Evolutionary conservation across 345 rosid species (phyloP), one percentile per base, ranked within the genome.

Genomic region (Gossypium herbaceum): DNA sequence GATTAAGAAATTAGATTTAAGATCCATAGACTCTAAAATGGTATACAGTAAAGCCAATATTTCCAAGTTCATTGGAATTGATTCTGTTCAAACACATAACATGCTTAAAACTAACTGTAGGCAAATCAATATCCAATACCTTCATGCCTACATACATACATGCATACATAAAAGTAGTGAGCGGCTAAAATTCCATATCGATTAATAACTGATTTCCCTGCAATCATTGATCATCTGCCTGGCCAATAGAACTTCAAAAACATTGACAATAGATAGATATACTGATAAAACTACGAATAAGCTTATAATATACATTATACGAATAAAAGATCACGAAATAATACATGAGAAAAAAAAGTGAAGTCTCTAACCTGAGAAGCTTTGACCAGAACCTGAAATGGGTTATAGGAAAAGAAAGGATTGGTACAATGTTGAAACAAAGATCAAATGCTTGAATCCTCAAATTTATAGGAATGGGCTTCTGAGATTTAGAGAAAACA

Each of bases 11-110:
- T 73, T 22, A 17, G 29, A 24, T 41, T 13, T 0, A 48, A 48
- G 34, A 51, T 68, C 64, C 51, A 52, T 19, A 12, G 29, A 19
- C 41, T 54, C 64, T 71, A 67, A 71, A 73, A 61, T n/a, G 47
- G 27, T 19, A 22, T 17, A 39, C 9, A 59, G 16, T 39, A 45
- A 66, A 41, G 24, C 19, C 43, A 68, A 61, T 41, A 52, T 16
- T 44, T 60, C 63, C 17, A 11, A 22, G 44, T 51, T 60, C 41
- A 13, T 6, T 19, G 11, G 19, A 60, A 74, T 27, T 15, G n/a
- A 15, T 63, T 65, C 19, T 48, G 41, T 50, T 62, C n/a, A 10
- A 12, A 16, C 62, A 41, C 8, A 44, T 15, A 66, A 10, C 39
- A 58, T 58, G 63, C 63, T 22, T 24, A 24, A 24, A 58, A 58